phyloP scores from a whole-genome alignment of 371 early-diverging fungal species.

The Smittium mucronatum region DNA sequence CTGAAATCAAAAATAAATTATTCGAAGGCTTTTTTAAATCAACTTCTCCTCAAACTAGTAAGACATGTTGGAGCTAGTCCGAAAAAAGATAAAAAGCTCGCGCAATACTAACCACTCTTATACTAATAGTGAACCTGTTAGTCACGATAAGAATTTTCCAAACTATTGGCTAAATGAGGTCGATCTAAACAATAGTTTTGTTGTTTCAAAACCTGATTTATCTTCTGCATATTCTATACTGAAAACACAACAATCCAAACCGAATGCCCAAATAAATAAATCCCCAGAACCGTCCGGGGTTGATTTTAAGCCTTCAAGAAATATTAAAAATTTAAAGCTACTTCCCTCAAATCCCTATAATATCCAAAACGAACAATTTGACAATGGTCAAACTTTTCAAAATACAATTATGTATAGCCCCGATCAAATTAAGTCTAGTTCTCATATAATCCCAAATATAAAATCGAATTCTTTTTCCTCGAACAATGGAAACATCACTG shows the following conservation, averaged over 20 bases:
- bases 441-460: no score
- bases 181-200: not conserved
- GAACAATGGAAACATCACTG: no score
- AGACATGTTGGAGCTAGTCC: not conserved
- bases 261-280: not conserved
- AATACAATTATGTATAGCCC: no score
- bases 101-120: not conserved
- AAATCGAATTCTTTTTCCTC: no score
- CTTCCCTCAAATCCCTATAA: not conserved
- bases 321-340: not conserved
- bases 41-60: no score
- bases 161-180: not conserved
- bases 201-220: not conserved
- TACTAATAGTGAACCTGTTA: not conserved
- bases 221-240: not conserved
- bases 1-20: not conserved
- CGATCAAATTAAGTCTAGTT: no score
- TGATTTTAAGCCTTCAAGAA: not conserved
- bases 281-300: not conserved
- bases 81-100: not conserved
- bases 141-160: not conserved
- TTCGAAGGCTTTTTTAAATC: not conserved
- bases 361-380: no score
- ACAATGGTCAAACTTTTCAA: no score
- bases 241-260: not conserved